Percentiles rank a stretch among this genome's conserved stretches.
phyloP scores from a whole-genome alignment of 1,139 yeast genomes.

The Eremothecium cymbalariae region DNA sequence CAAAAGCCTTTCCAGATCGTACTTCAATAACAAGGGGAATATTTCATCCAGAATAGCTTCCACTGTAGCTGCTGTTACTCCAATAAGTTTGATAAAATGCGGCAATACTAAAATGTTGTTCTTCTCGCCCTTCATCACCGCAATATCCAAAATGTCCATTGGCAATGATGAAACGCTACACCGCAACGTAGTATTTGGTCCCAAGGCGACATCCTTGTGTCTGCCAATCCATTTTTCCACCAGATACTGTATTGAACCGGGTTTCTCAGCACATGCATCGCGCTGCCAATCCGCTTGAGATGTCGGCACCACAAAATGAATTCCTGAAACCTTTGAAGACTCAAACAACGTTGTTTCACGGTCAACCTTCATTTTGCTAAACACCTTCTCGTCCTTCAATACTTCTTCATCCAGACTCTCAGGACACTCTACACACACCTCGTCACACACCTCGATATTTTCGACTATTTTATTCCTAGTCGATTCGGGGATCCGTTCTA shows the following conservation, averaged over 20 bases:
- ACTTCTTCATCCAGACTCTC: conserved; percentile 7
- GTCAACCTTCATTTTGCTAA: conserved; percentile 40
- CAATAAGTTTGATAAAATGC: conserved; percentile 62
- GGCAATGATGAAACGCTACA: conserved; percentile 48
- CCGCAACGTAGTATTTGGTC: conserved; percentile 36
- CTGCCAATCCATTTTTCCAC: conserved; percentile 42
- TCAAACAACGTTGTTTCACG: conserved; percentile 54
- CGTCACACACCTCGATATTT: conserved; percentile 11
- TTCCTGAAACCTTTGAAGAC: conserved; percentile 56
- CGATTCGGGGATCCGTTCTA: neutral
- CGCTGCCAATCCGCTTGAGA: conserved; percentile 81
- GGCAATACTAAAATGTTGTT: conserved; percentile 68
- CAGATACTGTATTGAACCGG: conserved; percentile 44
- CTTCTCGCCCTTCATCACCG: conserved; percentile 36
- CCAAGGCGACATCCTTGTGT: conserved; percentile 20
- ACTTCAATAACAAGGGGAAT: conserved; percentile 37
- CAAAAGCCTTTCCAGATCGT: conserved; percentile 16
- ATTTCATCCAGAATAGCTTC: conserved; percentile 39
- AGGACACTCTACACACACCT: conserved; percentile 8
- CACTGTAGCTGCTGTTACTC: conserved; percentile 42
- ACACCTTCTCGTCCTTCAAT: conserved; percentile 17
- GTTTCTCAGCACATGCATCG: conserved; percentile 50
- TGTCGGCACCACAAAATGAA: conserved; percentile 74
- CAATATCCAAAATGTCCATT: conserved; percentile 37
- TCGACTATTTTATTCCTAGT: conserved; percentile 7